Conservation (phyloP, 164 flowering plant genomes). For the Kingdonia uniflora region DNA sequence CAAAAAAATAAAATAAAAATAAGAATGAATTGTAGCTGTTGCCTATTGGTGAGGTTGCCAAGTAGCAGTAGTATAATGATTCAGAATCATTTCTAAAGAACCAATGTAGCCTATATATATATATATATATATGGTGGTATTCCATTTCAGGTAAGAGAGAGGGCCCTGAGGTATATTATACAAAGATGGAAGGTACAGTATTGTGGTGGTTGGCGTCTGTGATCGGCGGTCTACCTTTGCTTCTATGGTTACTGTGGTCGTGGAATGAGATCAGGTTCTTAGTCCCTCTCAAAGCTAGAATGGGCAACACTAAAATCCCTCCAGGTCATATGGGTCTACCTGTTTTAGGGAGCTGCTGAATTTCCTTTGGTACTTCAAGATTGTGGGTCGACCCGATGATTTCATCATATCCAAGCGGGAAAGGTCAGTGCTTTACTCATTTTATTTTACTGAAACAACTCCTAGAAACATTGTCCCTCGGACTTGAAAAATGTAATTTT, state of each 20-base stretch:
- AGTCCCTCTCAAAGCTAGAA: constrained; percentile 9
- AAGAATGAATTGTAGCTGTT: too few species aligned
- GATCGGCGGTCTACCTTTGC: constrained; percentile 7
- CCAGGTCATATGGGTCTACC: constrained; percentile 46
- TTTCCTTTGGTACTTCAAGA: constrained; percentile 49
- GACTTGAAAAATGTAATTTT: too few species aligned
- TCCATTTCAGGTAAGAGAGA: not conserved
- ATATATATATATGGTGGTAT: not conserved
- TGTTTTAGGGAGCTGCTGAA: constrained; percentile 34
- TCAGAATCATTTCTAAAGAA: not conserved
- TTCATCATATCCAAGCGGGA: constrained; percentile 29
- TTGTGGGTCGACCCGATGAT: constrained; percentile 36
- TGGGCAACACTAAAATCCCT: constrained; percentile 14
- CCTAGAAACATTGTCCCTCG: too few species aligned
- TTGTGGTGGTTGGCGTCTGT: constrained; percentile 6
- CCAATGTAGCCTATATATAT: not conserved
- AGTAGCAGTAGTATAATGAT: not conserved
- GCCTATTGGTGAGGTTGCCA: too few species aligned
- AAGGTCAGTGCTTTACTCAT: constrained; percentile 14
- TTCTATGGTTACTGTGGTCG: constrained; percentile 13
- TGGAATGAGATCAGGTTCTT: constrained; percentile 19
- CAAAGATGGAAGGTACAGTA: constrained; percentile 2
- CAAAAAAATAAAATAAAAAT: too few species aligned
- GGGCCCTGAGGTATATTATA: not conserved
- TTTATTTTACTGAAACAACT: too few species aligned